Conservation (phyloP, 139 green algal genomes). For the Chlamydomonas sphaeroides region DNA sequence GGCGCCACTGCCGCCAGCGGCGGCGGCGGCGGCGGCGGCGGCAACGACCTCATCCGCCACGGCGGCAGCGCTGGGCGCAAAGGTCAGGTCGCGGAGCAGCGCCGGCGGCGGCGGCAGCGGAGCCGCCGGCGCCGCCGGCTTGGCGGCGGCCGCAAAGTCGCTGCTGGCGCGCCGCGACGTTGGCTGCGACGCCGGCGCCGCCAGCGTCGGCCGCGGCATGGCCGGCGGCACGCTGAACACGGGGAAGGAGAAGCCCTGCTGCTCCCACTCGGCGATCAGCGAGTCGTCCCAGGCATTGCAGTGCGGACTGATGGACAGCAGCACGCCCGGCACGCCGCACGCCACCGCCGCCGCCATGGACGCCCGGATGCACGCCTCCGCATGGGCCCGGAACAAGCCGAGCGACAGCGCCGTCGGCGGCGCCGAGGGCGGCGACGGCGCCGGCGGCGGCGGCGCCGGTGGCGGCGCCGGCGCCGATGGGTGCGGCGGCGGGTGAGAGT, state of each 20-base stretch:
- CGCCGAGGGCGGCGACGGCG: not conserved
- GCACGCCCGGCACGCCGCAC: constrained; percentile 32
- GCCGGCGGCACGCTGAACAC: too few relatives aligned
- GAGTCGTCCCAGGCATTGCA: constrained; percentile 40
- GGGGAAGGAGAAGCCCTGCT: constrained; percentile 33
- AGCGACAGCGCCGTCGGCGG: not conserved
- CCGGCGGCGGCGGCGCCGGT: not conserved
- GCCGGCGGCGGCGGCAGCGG: too few relatives aligned
- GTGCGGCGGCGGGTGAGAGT: not conserved
- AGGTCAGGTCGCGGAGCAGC: not conserved
- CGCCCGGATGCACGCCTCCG: constrained; percentile 13
- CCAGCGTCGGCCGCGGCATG: too few relatives aligned
- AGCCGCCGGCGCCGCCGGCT: not conserved
- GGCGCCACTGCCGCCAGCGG: not conserved
- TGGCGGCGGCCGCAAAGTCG: not conserved
- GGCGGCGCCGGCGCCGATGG: too few relatives aligned
- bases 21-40: not conserved
- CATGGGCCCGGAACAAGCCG: constrained; percentile 23
- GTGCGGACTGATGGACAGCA: constrained; percentile 37
- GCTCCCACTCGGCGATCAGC: constrained; percentile 19
- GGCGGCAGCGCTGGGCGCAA: too few relatives aligned
- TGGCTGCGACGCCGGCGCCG: too few relatives aligned
- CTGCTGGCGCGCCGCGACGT: not conserved
- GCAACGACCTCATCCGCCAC: too few relatives aligned
- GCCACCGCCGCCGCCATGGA: constrained; percentile 1